Percentiles rank a stretch among this genome's conserved stretches.
Conservation (phyloP, 116 monocot species). For the Thalassia testudinum region DNA sequence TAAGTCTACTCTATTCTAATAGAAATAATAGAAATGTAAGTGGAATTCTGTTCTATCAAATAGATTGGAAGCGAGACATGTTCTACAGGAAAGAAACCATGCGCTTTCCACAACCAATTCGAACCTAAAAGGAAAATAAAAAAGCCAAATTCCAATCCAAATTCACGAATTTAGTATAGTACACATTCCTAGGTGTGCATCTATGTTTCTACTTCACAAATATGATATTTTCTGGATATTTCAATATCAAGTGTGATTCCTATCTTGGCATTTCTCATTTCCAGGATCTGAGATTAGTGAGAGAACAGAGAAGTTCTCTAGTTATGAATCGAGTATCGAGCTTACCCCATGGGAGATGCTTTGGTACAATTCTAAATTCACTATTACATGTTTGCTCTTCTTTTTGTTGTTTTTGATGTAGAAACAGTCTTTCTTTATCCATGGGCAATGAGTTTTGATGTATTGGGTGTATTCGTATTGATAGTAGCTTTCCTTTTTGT, state of each 20-base stretch:
- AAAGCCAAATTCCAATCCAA: not conserved
- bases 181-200: not conserved
- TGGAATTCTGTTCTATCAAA: no score
- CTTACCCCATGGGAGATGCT: not conserved
- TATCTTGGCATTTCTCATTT: not conserved
- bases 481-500: conserved; percentile 4
- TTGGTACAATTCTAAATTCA: conserved; percentile 3
- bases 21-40: not conserved
- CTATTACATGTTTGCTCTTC: not conserved
- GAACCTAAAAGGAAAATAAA: not conserved
- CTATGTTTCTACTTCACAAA: not conserved
- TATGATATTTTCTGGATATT: not conserved
- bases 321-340: not conserved
- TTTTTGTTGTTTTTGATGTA: conserved; percentile 7
- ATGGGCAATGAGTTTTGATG: conserved; percentile 6
- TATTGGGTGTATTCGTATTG: conserved; percentile 4
- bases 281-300: not conserved
- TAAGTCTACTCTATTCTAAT: not conserved
- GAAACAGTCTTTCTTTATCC: conserved; percentile 10
- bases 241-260: not conserved
- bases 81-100: no score
- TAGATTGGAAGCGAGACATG: no score
- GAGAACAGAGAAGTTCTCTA: not conserved
- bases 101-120: no score
- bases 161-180: not conserved